These are phyloP conservation scores for Lichtheimia hyalospora DNA, from an alignment of 371 early-diverging fungal species.

Conservation along the genomic window DNA sequence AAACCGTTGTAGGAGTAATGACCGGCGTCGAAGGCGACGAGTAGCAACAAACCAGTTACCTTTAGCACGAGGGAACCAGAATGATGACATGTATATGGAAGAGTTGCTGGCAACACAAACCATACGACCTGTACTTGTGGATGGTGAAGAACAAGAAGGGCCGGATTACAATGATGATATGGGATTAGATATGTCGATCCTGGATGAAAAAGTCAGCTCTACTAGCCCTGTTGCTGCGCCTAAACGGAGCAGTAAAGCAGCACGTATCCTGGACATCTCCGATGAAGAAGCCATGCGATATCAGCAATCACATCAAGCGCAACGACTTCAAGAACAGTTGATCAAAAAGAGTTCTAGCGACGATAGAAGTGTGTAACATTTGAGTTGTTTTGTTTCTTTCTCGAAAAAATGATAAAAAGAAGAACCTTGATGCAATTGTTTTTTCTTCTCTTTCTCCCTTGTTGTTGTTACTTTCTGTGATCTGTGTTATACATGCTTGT, in stretches of 20 bases:
- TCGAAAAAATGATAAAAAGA: too few species aligned
- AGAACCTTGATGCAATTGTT: too few species aligned
- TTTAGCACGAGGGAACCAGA: background rate
- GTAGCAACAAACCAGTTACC: background rate
- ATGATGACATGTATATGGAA: conserved; percentile 25
- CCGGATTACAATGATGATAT: conserved; percentile 35
- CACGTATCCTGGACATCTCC: conserved; percentile 33
- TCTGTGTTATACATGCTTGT: too few species aligned
- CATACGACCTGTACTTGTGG: conserved; percentile 25
- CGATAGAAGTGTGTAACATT: background rate
- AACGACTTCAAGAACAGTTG: background rate
- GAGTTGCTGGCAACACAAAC: conserved; percentile 42
- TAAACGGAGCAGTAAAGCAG: conserved; percentile 23
- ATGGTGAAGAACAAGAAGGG: background rate
- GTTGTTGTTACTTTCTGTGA: too few species aligned
- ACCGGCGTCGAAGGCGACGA: background rate
- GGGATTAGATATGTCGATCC: conserved; percentile 34
- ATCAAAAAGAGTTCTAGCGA: background rate
- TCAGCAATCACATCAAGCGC: conserved; percentile 15
- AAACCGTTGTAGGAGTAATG: too few species aligned
- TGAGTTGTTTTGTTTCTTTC: background rate
- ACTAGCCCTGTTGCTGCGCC: background rate
- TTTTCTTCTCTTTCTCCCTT: too few species aligned
- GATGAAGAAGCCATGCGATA: conserved; percentile 30
- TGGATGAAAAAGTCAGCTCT: conserved; percentile 19